Conservation (phyloP, 2,329 filamentous ascomycete genomes). For the Fusarium citri region DNA sequence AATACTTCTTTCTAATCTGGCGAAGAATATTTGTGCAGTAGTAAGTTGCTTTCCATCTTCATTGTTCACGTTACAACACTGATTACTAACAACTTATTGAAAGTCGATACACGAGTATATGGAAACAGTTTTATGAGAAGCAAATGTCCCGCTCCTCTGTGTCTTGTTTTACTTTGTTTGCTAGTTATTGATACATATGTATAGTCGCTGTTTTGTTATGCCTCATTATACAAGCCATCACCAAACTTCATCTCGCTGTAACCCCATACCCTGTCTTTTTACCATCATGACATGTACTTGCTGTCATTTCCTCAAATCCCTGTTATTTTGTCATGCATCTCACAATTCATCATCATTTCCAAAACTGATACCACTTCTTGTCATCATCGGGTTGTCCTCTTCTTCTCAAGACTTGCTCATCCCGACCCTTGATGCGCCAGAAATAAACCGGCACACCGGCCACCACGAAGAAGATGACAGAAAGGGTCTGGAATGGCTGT, state of each 20-base stretch:
- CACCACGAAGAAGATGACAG: conserved; percentile 86
- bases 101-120: background rate
- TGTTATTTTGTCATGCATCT: background rate
- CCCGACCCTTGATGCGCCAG: conserved; percentile 79
- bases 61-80: background rate
- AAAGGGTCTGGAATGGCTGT: conserved; percentile 87
- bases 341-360: conserved; percentile 54
- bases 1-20: too few relatives aligned
- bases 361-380: conserved; percentile 70
- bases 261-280: conserved; percentile 1
- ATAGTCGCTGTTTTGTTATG: conserved; percentile 17
- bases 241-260: conserved; percentile 3
- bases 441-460: conserved; percentile 90
- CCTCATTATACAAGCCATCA: conserved; percentile 22
- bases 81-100: background rate
- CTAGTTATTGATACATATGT: conserved; percentile 20
- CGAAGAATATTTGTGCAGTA: background rate
- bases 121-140: background rate
- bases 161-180: conserved; percentile 16
- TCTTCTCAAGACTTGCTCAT: conserved; percentile 61
- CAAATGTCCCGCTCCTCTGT: background rate
- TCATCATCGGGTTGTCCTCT: conserved; percentile 46
- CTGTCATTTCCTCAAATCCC: background rate
- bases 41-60: background rate
- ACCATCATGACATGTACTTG: conserved; percentile 13